Conservation (phyloP, 1,139 yeast genomes). For the Arxiozyma heterogenica region DNA sequence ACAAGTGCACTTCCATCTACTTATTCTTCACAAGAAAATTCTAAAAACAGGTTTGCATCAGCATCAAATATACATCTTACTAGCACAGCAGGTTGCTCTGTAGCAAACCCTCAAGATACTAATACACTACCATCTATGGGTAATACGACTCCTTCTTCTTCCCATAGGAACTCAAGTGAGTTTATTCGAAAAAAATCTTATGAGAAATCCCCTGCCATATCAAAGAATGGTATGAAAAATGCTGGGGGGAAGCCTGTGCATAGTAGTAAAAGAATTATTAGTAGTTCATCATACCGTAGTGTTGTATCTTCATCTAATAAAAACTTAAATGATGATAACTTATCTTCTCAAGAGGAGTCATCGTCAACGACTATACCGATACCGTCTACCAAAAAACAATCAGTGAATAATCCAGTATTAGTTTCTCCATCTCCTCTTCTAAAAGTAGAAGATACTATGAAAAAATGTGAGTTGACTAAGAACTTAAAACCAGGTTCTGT, state of each 20-base stretch:
- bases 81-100: not conserved
- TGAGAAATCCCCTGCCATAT: slow-evolving; percentile 27
- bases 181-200: slow-evolving; percentile 14
- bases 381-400: not conserved
- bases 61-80: not conserved
- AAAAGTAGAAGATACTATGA: too few relatives aligned
- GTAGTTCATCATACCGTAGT: slow-evolving; percentile 8
- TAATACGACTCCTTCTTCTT: slow-evolving; percentile 12
- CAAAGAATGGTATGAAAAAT: slow-evolving; percentile 23
- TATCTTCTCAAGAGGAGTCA: not conserved
- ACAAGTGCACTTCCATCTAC: not conserved
- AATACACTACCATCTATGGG: slow-evolving; percentile 5
- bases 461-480: too few relatives aligned
- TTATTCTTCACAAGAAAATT: not conserved
- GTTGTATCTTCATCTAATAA: slow-evolving; percentile 2
- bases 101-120: not conserved
- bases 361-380: not conserved
- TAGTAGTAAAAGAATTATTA: slow-evolving; percentile 13
- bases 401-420: not conserved
- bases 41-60: not conserved
- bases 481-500: too few relatives aligned
- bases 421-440: too few relatives aligned
- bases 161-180: not conserved
- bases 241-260: slow-evolving; percentile 3
- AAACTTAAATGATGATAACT: not conserved